Conservation (phyloP, 1,284 basidiomycete genomes). For the Ceratorhiza oryzae-sativae region DNA sequence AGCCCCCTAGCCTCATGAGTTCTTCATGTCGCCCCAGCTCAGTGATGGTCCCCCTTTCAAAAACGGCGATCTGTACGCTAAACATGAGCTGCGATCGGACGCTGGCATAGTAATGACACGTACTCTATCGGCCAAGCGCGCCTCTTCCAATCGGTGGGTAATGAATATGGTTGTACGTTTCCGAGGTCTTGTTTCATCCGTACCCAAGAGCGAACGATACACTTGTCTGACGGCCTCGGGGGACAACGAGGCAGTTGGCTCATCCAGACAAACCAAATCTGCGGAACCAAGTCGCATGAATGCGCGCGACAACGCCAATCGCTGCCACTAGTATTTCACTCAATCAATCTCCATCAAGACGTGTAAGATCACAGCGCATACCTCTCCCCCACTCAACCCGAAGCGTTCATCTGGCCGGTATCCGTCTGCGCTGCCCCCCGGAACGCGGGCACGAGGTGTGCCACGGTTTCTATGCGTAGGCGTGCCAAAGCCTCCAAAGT, state of each 20-base stretch:
- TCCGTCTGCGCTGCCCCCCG: constrained; percentile 10
- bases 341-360: constrained; percentile 34
- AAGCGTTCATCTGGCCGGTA: constrained; percentile 20
- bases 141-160: constrained; percentile 81
- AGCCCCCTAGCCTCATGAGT: constrained; percentile 58
- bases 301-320: constrained; percentile 79
- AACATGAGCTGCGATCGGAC: constrained; percentile 43
- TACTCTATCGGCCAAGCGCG: constrained; percentile 73
- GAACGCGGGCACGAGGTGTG: constrained; percentile 12
- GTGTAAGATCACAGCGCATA: neutral
- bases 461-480: constrained; percentile 20
- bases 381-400: constrained; percentile 34
- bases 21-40: constrained; percentile 83
- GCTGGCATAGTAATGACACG: constrained; percentile 1
- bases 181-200: constrained; percentile 31
- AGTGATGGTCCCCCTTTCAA: constrained; percentile 81
- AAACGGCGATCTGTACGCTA: constrained; percentile 67
- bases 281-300: constrained; percentile 82
- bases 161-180: constrained; percentile 82
- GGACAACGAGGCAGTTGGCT: constrained; percentile 67
- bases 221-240: constrained; percentile 60
- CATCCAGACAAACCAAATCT: constrained; percentile 78
- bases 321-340: constrained; percentile 73
- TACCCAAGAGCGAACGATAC: constrained; percentile 32
- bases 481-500: constrained; percentile 61